Evolutionary conservation across 345 rosid genomes (phyloP).

Genomic region (Nasturtium officinale): DNA sequence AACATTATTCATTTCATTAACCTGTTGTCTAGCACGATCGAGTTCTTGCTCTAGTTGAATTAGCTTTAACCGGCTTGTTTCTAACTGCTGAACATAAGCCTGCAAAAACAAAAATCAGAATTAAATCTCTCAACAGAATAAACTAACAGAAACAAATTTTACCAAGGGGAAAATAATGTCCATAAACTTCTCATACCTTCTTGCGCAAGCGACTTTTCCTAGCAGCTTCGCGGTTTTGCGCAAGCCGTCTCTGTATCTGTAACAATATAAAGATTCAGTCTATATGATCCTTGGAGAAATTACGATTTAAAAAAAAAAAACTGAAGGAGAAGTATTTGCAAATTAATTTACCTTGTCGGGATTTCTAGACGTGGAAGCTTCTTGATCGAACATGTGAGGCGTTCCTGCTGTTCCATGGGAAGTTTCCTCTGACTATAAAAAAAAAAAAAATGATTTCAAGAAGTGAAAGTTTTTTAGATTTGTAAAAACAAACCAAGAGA

Average conservation of each 20-base stretch:
- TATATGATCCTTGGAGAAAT: background rate
- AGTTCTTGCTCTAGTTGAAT: slow-evolving; percentile 87
- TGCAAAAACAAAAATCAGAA: slow-evolving; percentile 30
- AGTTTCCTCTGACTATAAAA: slow-evolving; percentile 79
- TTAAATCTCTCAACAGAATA: slow-evolving; percentile 17
- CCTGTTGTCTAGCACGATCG: slow-evolving; percentile 67
- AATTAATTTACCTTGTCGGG: slow-evolving; percentile 58
- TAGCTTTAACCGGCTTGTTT: slow-evolving; percentile 84
- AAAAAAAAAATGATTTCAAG: slow-evolving; percentile 35
- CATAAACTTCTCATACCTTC: slow-evolving; percentile 53
- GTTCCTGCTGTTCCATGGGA: slow-evolving; percentile 68
- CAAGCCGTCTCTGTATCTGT: slow-evolving; percentile 92
- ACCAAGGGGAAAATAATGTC: background rate
- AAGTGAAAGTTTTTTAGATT: background rate
- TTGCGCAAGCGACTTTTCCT: slow-evolving; percentile 95
- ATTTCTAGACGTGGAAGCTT: slow-evolving; percentile 62
- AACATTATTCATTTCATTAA: background rate
- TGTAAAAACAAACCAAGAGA: slow-evolving; percentile 3
- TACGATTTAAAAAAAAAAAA: background rate
- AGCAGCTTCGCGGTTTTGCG: slow-evolving; percentile 98
- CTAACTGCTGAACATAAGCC: slow-evolving; percentile 98
- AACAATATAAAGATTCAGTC: background rate
- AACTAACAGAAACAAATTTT: background rate
- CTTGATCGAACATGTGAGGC: slow-evolving; percentile 74
- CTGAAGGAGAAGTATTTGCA: background rate